Percentiles rank a stretch among this genome's conserved stretches.
Evolutionary conservation across 2,329 filamentous ascomycete species (phyloP).

Genomic region (Botrytis tulipae): DNA sequence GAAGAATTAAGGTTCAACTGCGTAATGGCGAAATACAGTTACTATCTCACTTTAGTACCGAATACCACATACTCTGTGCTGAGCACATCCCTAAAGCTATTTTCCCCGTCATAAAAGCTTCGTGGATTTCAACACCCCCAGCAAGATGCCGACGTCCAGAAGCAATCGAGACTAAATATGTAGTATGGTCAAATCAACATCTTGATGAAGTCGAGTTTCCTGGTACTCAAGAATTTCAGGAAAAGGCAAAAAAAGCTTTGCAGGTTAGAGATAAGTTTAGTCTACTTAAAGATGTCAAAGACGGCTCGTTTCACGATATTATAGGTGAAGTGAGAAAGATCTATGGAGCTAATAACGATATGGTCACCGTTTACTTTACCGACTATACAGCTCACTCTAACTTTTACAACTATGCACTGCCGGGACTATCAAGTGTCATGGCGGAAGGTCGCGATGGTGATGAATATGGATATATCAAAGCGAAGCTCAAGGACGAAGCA

Average conservation of each 20-base stretch:
- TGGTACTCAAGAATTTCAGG: conserved; percentile 44
- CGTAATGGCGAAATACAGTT: conserved; percentile 43
- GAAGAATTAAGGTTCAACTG: conserved; percentile 44
- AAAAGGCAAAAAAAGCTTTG: conserved; percentile 41
- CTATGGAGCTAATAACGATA: conserved; percentile 47
- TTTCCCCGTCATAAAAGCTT: not conserved
- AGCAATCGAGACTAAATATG: conserved; percentile 40
- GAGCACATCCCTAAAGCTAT: conserved; percentile 41
- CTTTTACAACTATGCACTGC: conserved; percentile 51
- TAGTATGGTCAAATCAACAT: conserved; percentile 49
- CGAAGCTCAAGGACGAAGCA: conserved; percentile 34
- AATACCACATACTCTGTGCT: conserved; percentile 47
- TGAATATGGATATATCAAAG: conserved; percentile 51
- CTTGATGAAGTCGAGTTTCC: conserved; percentile 48
- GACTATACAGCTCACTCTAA: conserved; percentile 74
- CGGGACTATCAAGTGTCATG: conserved; percentile 32
- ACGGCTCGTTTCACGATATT: conserved; percentile 62
- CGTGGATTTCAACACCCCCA: conserved; percentile 28
- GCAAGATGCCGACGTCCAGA: conserved; percentile 23
- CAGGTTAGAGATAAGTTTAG: conserved; percentile 57
- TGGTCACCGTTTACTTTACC: conserved; percentile 67
- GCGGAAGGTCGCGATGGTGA: conserved; percentile 49
- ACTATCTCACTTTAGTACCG: conserved; percentile 44
- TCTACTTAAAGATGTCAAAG: conserved; percentile 61
- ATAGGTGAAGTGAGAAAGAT: conserved; percentile 68